Evolutionary conservation across 345 rosid species (phyloP).

Genomic region (Hibiscus mutabilis): DNA sequence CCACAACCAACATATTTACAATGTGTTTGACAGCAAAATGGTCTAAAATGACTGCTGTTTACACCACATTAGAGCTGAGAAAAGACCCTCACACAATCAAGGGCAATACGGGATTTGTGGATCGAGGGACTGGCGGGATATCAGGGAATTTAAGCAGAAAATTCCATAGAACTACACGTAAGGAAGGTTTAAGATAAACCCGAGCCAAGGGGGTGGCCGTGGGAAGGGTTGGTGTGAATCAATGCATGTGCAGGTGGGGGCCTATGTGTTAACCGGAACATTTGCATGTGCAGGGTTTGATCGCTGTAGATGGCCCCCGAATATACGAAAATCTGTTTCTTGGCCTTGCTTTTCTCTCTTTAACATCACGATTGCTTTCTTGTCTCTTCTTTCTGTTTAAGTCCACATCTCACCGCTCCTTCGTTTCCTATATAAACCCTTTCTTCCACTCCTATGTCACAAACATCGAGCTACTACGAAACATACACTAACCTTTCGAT

Average conservation of each 20-base stretch:
- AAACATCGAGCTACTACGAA: not conserved
- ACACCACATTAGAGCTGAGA: not conserved
- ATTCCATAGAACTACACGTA: not conserved
- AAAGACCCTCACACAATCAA: conserved; percentile 6
- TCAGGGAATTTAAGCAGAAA: conserved; percentile 6
- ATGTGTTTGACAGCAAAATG: conserved; percentile 1
- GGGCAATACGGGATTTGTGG: not conserved
- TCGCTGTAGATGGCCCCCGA: conserved; percentile 23
- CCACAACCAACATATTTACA: not conserved
- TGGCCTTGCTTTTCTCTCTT: not conserved
- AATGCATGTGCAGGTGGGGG: conserved; percentile 43
- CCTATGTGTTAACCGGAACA: conserved; percentile 37
- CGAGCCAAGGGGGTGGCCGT: not conserved
- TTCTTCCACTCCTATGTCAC: not conserved
- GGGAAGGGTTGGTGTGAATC: conserved; percentile 4
- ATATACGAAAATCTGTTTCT: conserved; percentile 12
- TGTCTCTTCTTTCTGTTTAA: conserved; percentile 15
- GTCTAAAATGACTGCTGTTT: not conserved
- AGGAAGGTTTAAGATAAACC: not conserved
- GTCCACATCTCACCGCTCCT: conserved; percentile 20
- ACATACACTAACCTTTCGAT: not conserved
- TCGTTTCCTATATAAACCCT: conserved; percentile 20
- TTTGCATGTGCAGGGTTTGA: conserved; percentile 48
- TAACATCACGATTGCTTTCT: conserved; percentile 9
- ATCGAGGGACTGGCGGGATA: conserved; percentile 9